A percentile compares a stretch with the other conserved stretches of the same genome.
Conservation (phyloP, 257 asterid species). For the Marsdenia floribunda region DNA sequence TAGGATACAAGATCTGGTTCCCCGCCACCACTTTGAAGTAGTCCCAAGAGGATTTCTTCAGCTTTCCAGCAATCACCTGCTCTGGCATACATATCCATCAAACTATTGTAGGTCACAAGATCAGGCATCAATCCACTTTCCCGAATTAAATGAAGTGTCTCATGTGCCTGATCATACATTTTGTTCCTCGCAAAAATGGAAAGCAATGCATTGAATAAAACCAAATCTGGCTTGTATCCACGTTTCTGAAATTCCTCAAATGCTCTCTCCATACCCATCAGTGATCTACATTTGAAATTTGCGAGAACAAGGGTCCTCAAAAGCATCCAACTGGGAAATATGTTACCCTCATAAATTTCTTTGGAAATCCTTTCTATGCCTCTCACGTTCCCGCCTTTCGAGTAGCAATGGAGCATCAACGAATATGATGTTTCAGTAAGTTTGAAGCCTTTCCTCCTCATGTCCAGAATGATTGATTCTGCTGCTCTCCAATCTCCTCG, state of each 20-base stretch:
- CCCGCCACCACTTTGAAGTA: constrained; percentile 50
- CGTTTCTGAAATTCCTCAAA: constrained; percentile 68
- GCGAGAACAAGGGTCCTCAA: constrained; percentile 73
- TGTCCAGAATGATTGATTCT: constrained; percentile 57
- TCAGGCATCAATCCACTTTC: constrained; percentile 74
- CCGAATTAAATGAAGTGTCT: constrained; percentile 50
- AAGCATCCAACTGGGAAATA: constrained; percentile 90
- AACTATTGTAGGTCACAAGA: constrained; percentile 73
- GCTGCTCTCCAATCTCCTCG: constrained; percentile 81
- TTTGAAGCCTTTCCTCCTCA: constrained; percentile 77
- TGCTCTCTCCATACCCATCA: constrained; percentile 86
- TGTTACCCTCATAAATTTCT: constrained; percentile 74
- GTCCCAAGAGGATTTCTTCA: constrained; percentile 64
- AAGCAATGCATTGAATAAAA: constrained; percentile 73
- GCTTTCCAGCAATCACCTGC: constrained; percentile 97
- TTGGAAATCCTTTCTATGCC: constrained; percentile 76
- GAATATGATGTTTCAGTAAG: constrained; percentile 81
- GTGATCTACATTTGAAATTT: constrained; percentile 72
- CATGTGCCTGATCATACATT: constrained; percentile 76
- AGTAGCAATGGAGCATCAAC: constrained; percentile 75
- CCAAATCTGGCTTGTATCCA: constrained; percentile 79
- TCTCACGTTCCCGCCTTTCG: constrained; percentile 69
- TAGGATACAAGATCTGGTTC: constrained; percentile 87
- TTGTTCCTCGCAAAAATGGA: constrained; percentile 70
- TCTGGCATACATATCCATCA: constrained; percentile 96